Evolutionary conservation across 2,329 filamentous ascomycete genomes (phyloP).

Genomic region (Alternaria sp.): DNA sequence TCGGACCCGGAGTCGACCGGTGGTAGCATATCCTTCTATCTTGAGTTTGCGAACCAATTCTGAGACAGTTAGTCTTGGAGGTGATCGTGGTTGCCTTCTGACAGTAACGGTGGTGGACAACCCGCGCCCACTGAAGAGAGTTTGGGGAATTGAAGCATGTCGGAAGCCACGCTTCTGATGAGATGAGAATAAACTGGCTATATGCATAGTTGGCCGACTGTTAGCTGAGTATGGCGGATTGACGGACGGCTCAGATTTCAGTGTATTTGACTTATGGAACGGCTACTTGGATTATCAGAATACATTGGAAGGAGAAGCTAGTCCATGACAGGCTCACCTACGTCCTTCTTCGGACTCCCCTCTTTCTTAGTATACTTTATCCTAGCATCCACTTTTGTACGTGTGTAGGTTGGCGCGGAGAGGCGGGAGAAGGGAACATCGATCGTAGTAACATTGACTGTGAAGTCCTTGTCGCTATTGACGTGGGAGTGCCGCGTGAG

Average conservation of each 20-base stretch:
- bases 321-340: conserved; percentile 20
- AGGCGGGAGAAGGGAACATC: conserved; percentile 59
- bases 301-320: conserved; percentile 3
- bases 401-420: conserved; percentile 10
- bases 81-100: background rate
- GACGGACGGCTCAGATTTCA: background rate
- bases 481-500: conserved; percentile 24
- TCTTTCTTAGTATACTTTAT: background rate
- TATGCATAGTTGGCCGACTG: background rate
- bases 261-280: conserved; percentile 6
- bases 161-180: background rate
- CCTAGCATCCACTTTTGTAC: too few species aligned
- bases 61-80: conserved; percentile 4
- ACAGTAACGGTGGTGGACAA: background rate
- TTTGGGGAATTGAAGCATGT: background rate
- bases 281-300: conserved; percentile 20
- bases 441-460: conserved; percentile 53
- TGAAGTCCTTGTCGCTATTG: conserved; percentile 6
- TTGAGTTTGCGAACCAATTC: conserved; percentile 1
- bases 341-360: conserved; percentile 5
- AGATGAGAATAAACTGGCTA: background rate
- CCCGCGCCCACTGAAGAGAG: background rate
- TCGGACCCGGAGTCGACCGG: conserved; percentile 7
- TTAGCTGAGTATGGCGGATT: background rate
- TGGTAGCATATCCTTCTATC: conserved; percentile 1